Base-by-base conservation (phyloP, 129 eudicot genomes). In the Tanacetum coccineum region DNA sequence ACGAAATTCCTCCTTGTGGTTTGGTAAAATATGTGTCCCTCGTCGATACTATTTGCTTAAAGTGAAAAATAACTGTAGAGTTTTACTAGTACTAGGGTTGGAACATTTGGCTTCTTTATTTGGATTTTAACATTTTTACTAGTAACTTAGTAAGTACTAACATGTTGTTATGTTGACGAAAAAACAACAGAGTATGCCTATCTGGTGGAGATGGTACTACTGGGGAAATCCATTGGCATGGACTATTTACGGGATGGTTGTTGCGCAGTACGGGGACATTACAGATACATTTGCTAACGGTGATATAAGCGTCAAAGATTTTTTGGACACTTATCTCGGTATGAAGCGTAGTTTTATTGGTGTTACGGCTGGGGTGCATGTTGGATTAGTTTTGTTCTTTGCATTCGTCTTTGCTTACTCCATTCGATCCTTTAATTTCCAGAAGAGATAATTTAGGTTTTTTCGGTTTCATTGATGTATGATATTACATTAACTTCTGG, bases 151-250 rank as follows among this genome's bases (percentile, higher is more conserved):
- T n/a, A n/a, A n/a, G n/a, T n/a, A n/a, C 62, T 56, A 22, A 56
- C 21, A 56, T 56, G 14, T 46, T 46, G 12, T 46, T 14, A 3
- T 46, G 9, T 46, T n/a, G 51, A 8, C 9, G 9, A 9, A 46
- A 46, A 46, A 14, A 14, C n/a, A 51, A 51, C 57, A 51, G 57
- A 15, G 19, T 13, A 51, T 51, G n/a, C 87, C 87, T 3, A 65
- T 62, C 20, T 82, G 87, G 87, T 82, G 84, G 84, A 76, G 78
- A 63, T 82, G 87, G 87, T 76, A 49, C 68, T 82, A 76, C 42
- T 82, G 81, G 78, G 60, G 70, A 13, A 66, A 75, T 39, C 87
- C 87, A 3, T 12, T 76, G n/a, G 79, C 84, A 1, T 82, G 87
- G 87, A 82, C 87, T 8, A 21, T 82, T 12, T 76, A 79, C 32